A percentile compares a stretch with the other conserved stretches of the same genome.
These are phyloP conservation scores for Pestalotiopsis sp. DNA, from an alignment of 2,329 filamentous ascomycete genomes.

Conservation along the genomic window DNA sequence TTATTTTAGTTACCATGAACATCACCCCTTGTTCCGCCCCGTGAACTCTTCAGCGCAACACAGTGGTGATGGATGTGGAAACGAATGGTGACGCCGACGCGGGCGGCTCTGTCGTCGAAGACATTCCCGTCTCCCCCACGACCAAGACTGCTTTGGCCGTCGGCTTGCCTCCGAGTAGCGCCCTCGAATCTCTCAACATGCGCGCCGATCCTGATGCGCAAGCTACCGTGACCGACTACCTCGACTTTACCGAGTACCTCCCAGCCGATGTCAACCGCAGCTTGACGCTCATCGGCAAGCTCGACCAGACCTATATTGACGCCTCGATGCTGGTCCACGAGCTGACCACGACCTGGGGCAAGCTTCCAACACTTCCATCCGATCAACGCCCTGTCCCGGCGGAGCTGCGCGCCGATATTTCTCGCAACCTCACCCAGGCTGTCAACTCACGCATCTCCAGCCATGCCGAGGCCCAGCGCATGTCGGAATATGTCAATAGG, in stretches of 20 bases:
- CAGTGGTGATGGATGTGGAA: slow-evolving; percentile 13
- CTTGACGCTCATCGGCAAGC: slow-evolving; percentile 65
- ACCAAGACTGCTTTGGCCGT: slow-evolving; percentile 32
- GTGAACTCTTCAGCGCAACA: not conserved
- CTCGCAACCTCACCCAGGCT: slow-evolving; percentile 56
- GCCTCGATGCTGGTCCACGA: slow-evolving; percentile 58
- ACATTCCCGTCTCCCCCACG: slow-evolving; percentile 32
- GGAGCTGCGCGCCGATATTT: slow-evolving; percentile 62
- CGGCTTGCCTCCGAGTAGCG: slow-evolving; percentile 36
- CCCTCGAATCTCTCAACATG: slow-evolving; percentile 48
- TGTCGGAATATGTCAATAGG: slow-evolving; percentile 64
- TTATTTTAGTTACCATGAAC: not conserved
- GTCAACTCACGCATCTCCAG: slow-evolving; percentile 60
- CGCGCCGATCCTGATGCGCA: slow-evolving; percentile 68
- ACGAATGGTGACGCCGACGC: slow-evolving; percentile 4
- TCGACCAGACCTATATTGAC: slow-evolving; percentile 61
- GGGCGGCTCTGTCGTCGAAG: slow-evolving; percentile 23
- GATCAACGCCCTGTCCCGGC: slow-evolving; percentile 51
- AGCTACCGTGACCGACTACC: slow-evolving; percentile 70
- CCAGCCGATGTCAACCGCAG: slow-evolving; percentile 69
- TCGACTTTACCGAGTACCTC: slow-evolving; percentile 71
- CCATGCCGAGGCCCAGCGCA: slow-evolving; percentile 64
- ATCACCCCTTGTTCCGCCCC: not conserved
- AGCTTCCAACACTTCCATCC: slow-evolving; percentile 50
- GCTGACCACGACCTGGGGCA: slow-evolving; percentile 59